Percentiles rank a stretch among this genome's conserved stretches.
Evolutionary conservation across 2,329 filamentous ascomycete genomes (phyloP).

Genomic region (Fusarium abutilonis): DNA sequence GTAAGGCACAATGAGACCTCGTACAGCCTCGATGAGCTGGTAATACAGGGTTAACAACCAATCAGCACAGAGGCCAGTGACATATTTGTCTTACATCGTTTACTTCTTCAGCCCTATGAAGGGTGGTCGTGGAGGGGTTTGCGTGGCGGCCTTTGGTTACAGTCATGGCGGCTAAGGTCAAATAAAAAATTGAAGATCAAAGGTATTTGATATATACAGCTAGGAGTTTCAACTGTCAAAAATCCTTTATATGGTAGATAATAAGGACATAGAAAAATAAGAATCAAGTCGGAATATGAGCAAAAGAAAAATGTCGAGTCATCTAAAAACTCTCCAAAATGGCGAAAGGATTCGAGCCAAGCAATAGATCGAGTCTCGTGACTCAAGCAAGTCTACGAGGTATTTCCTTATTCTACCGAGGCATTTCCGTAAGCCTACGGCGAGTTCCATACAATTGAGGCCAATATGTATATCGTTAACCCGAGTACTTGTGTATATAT

Average conservation of each 20-base stretch:
- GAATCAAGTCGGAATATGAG: background rate
- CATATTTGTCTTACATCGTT: constrained; percentile 44
- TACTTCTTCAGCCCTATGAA: constrained; percentile 49
- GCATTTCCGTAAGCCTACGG: constrained; percentile 39
- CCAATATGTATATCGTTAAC: background rate
- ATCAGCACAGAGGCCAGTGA: constrained; percentile 10
- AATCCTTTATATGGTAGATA: background rate
- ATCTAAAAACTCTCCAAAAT: constrained; percentile 29
- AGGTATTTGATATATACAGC: background rate
- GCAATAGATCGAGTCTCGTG: constrained; percentile 41
- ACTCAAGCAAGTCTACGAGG: constrained; percentile 26
- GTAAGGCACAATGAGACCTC: constrained; percentile 74
- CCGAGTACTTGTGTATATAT: background rate
- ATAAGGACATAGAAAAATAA: background rate
- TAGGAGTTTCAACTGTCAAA: background rate
- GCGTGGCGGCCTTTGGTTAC: constrained; percentile 39
- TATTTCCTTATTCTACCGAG: constrained; percentile 43
- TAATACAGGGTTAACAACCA: constrained; percentile 36
- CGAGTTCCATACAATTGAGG: background rate
- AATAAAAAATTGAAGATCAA: constrained; percentile 1
- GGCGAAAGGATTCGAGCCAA: constrained; percentile 25
- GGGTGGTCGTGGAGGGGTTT: constrained; percentile 37
- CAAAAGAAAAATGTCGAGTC: background rate
- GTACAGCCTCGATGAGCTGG: constrained; percentile 74
- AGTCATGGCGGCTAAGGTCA: constrained; percentile 41